These are phyloP conservation scores for Globisporangium barbulae DNA, from an alignment of 352 stramenopile species.

Conservation along the genomic window DNA sequence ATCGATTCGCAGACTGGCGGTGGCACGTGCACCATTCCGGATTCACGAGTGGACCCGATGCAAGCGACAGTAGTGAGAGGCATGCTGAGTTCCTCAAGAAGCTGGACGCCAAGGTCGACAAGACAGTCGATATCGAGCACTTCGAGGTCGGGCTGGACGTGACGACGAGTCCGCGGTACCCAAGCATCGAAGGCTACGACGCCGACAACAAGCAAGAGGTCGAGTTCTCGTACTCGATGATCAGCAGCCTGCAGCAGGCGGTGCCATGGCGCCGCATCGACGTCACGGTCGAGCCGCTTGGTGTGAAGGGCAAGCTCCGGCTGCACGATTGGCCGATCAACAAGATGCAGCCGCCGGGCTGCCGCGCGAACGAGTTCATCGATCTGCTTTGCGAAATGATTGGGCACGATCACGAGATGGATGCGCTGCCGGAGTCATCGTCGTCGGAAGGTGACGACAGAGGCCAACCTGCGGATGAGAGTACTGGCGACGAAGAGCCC, in stretches of 20 bases:
- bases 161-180: conserved; percentile 22
- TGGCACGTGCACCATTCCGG: conserved; percentile 74
- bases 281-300: conserved; percentile 54
- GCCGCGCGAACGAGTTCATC: conserved; percentile 66
- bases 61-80: background rate
- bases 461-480: background rate
- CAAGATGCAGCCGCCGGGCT: conserved; percentile 72
- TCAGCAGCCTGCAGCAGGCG: conserved; percentile 44
- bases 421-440: background rate
- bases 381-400: conserved; percentile 72
- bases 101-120: conserved; percentile 47
- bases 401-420: conserved; percentile 49
- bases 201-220: conserved; percentile 80
- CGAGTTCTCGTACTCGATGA: conserved; percentile 63
- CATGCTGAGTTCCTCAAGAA: conserved; percentile 28
- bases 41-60: conserved; percentile 24
- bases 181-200: conserved; percentile 60
- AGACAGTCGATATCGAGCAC: conserved; percentile 25
- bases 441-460: conserved; percentile 1
- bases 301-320: conserved; percentile 63
- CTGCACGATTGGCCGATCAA: conserved; percentile 81
- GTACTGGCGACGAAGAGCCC: background rate
- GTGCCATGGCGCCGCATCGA: conserved; percentile 66
- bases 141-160: conserved; percentile 11
- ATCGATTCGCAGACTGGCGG: conserved; percentile 55